Percentiles rank a stretch among this genome's conserved stretches.
These are phyloP conservation scores for Chytriomyces hyalinus DNA, from an alignment of 192 early-diverging fungal genomes.

Conservation along the genomic window DNA sequence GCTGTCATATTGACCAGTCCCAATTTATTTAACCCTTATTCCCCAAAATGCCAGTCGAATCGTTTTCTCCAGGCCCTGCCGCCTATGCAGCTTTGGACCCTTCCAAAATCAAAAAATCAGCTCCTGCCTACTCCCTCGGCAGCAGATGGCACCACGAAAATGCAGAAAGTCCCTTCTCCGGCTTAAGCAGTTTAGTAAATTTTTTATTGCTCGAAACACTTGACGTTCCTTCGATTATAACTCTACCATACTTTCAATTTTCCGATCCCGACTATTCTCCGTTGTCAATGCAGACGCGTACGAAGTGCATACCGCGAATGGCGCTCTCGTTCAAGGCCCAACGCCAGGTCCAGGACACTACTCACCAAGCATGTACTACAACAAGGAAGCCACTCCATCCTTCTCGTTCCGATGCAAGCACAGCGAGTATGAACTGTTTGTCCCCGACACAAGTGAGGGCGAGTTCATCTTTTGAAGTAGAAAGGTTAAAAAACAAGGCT, in stretches of 20 bases:
- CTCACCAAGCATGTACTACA: slow-evolving; percentile 51
- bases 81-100: slow-evolving; percentile 55
- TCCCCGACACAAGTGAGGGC: slow-evolving; percentile 55
- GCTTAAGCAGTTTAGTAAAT: slow-evolving; percentile 19
- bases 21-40: neutral
- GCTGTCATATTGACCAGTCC: neutral
- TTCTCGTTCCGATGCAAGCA: slow-evolving; percentile 65
- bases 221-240: neutral
- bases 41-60: slow-evolving; percentile 47
- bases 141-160: slow-evolving; percentile 49
- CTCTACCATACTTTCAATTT: neutral
- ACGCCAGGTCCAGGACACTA: slow-evolving; percentile 66
- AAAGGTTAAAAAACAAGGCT: neutral
- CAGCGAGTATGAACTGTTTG: slow-evolving; percentile 62
- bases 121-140: slow-evolving; percentile 61
- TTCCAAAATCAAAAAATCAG: slow-evolving; percentile 57
- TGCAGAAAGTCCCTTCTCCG: slow-evolving; percentile 46
- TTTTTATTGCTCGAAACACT: neutral
- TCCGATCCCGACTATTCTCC: too few relatives aligned
- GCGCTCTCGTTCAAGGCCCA: slow-evolving; percentile 34
- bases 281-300: slow-evolving; percentile 33
- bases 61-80: slow-evolving; percentile 61
- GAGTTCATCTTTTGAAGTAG: slow-evolving; percentile 54
- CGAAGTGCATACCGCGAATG: slow-evolving; percentile 44
- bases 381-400: slow-evolving; percentile 49